phyloP scores from a whole-genome alignment of 2,329 filamentous ascomycete species.

The Fusarium denticulatum region DNA sequence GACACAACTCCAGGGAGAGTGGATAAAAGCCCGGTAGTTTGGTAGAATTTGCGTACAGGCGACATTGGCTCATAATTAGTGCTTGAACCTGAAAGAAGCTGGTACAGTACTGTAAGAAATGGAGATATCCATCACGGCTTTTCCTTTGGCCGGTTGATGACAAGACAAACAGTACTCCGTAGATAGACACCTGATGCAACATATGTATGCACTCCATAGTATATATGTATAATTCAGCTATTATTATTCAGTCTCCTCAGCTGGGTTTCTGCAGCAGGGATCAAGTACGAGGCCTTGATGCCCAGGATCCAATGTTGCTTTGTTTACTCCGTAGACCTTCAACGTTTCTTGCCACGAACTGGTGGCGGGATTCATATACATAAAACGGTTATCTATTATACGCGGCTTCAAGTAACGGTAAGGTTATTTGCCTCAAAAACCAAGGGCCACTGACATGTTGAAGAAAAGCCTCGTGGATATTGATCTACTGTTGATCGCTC shows the following conservation, averaged over 20 bases:
- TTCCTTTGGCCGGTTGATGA: neutral
- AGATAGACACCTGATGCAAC: neutral
- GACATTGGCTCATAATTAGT: conserved; percentile 3
- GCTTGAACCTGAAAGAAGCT: neutral
- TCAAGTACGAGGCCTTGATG: neutral
- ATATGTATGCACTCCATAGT: neutral
- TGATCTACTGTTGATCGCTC: conserved; percentile 5
- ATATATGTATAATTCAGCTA: neutral
- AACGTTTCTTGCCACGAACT: conserved; percentile 21
- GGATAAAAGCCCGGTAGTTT: conserved; percentile 14
- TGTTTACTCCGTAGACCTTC: neutral
- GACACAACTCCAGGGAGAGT: neutral
- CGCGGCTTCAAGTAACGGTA: neutral
- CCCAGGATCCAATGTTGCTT: neutral
- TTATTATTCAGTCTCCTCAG: conserved; percentile 9
- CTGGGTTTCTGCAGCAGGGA: conserved; percentile 2
- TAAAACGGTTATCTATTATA: neutral
- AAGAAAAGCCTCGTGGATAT: conserved; percentile 1
- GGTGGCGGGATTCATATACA: conserved; percentile 6
- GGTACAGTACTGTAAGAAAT: neutral
- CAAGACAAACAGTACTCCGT: neutral
- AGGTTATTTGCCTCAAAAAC: neutral
- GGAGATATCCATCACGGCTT: neutral
- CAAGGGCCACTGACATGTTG: conserved; percentile 12
- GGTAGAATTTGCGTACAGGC: conserved; percentile 7